Conservation (phyloP, 192 early-diverging fungal genomes). For the Pecoramyces ruminantium region DNA sequence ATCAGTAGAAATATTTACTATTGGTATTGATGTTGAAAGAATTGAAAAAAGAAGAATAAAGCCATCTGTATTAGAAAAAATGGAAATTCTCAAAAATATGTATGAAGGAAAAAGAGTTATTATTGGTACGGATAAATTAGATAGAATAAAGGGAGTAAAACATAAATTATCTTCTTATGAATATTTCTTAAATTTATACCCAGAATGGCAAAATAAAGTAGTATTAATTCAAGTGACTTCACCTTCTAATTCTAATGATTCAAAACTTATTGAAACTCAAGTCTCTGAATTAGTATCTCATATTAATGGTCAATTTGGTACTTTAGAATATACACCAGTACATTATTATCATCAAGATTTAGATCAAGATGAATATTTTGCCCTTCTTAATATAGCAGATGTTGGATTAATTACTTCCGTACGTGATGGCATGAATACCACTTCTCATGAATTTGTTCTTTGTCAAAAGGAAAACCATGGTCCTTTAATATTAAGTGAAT, state of each 20-base stretch:
- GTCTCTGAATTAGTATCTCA: conserved; percentile 77
- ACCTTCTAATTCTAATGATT: conserved; percentile 49
- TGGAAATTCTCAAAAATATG: conserved; percentile 57
- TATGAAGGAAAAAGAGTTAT: conserved; percentile 84
- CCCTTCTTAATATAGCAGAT: conserved; percentile 82
- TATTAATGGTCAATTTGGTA: conserved; percentile 90
- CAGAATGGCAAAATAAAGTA: conserved; percentile 81
- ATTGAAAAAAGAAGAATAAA: conserved; percentile 18
- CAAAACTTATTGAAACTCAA: conserved; percentile 56
- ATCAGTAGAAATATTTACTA: conserved; percentile 32
- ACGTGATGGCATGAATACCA: conserved; percentile 96
- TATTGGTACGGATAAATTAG: conserved; percentile 89
- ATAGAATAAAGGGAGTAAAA: conserved; percentile 80
- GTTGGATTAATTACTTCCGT: conserved; percentile 77
- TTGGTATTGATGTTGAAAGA: conserved; percentile 66
- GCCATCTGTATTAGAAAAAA: conserved; percentile 56
- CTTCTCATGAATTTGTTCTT: conserved; percentile 34
- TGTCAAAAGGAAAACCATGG: conserved; percentile 63
- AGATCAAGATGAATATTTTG: conserved; percentile 90
- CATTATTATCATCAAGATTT: conserved; percentile 81
- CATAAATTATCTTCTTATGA: conserved; percentile 95
- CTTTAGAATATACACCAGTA: conserved; percentile 89
- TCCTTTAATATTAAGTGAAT: conserved; percentile 85
- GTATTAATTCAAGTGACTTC: conserved; percentile 93
- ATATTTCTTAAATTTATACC: conserved; percentile 72